Evolutionary conservation across 177 flowering plant genomes (phyloP).

Genomic region (Vitis hybrid): DNA sequence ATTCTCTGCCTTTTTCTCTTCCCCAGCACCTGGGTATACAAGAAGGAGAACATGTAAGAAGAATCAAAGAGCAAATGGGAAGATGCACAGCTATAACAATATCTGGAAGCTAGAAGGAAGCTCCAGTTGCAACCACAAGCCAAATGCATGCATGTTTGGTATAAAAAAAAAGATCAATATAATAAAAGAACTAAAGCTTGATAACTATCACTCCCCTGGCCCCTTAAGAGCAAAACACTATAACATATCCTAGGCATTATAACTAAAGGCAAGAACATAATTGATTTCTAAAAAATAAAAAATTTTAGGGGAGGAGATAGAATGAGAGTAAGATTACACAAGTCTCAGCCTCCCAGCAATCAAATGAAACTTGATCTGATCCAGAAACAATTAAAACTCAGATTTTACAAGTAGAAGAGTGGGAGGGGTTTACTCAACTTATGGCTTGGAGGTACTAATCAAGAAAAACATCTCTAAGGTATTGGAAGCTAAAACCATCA

Average conservation of each 20-base stretch:
- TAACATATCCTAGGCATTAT: background rate
- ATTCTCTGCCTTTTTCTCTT: constrained; percentile 44
- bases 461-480: no score
- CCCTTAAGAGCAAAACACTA: background rate
- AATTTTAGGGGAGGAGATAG: background rate
- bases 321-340: background rate
- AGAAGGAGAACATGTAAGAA: background rate
- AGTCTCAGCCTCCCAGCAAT: background rate
- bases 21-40: constrained; percentile 7
- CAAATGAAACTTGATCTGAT: background rate
- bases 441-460: background rate
- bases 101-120: background rate
- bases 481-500: background rate
- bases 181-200: no score
- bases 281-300: no score
- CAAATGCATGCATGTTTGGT: no score
- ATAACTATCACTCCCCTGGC: background rate
- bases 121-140: background rate
- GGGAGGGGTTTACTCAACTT: background rate
- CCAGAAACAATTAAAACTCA: background rate
- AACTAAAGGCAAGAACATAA: no score
- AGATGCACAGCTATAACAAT: background rate
- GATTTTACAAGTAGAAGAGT: background rate
- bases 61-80: background rate
- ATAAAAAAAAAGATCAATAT: no score